phyloP scores from a whole-genome alignment of 148 eudicot species.

The Selenicereus undatus region DNA sequence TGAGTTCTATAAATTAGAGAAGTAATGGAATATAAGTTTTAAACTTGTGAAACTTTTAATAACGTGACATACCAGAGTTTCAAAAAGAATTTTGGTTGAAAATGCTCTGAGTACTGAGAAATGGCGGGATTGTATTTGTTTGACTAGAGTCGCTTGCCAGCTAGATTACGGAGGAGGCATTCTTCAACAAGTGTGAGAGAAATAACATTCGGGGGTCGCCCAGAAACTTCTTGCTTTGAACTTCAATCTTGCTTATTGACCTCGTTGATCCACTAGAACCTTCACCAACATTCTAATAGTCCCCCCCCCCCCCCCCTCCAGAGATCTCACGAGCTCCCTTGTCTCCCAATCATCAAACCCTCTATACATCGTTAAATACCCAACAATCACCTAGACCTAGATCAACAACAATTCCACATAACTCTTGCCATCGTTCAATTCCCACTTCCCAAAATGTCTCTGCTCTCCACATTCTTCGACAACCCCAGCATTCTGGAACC shows the following conservation, averaged over 20 bases:
- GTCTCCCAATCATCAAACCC: background rate
- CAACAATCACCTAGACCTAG: background rate
- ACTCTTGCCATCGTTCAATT: background rate
- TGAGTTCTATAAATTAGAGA: too few relatives aligned
- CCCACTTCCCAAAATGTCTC: slow-evolving; percentile 3
- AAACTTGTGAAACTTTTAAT: too few relatives aligned
- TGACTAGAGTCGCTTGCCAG: too few relatives aligned
- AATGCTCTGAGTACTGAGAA: too few relatives aligned
- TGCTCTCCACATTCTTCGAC: background rate
- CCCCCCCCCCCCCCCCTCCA: background rate
- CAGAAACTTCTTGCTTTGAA: background rate
- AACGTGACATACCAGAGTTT: too few relatives aligned
- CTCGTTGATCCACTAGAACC: background rate
- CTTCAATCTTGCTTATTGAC: background rate
- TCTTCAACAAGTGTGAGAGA: too few relatives aligned
- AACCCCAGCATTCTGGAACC: background rate
- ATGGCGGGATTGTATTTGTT: too few relatives aligned
- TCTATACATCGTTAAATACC: background rate
- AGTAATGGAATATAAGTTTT: too few relatives aligned
- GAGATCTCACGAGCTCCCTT: background rate
- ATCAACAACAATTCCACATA: background rate
- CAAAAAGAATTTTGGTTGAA: too few relatives aligned
- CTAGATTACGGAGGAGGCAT: too few relatives aligned
- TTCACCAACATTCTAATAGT: background rate
- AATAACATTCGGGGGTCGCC: background rate